Evolutionary conservation across 352 stramenopile genomes (phyloP), one percentile per base, ranked within the genome.

Genomic region (Phytophthora pseudosyringae): DNA sequence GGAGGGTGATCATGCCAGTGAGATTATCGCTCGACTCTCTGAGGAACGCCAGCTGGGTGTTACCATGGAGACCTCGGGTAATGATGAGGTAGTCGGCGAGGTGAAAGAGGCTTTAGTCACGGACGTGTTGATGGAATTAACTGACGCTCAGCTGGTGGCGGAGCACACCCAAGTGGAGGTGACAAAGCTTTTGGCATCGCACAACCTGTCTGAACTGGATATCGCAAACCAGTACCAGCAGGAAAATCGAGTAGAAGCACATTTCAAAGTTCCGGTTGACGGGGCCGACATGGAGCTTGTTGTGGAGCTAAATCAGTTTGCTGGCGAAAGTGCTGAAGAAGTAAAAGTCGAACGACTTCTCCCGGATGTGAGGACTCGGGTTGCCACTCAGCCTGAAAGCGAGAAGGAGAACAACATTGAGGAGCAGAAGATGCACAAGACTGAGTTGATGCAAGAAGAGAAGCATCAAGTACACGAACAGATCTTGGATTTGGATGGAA

Each of bases 91-190:
- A 38, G 25, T 28, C 35, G 26, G 25, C 15, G 36, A 68, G 29
- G 13, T 32, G 33, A 36, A 63, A 41, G 36, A 52, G 3, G 35
- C 28, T 13, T 29, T 41, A 43, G 12, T 59, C 15, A 54, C 50
- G 8, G 55, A 75, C 69, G 55, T 67, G 5, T 28, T 56, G 21
- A n/a, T 61, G 35, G 64, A 59, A 1, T 21, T 67, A 16, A 29
- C 41, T 9, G 44, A 54, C 29, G 31, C 21, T 44, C 29, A 54
- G 26, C 3, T 71, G 32, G 54, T 70, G 25, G 7, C 66, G 15
- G 62, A 82, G 38, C 60, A 63, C 8, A 68, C 57, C 10, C 45
- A 73, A 45, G 15, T 59, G 6, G 31, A 70, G 6, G 16, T 67
- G n/a, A 39, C 43, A 25, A 46, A 67, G 16, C 9, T 64, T 6